phyloP scores from a whole-genome alignment of 176 grass and related monocot species.

The Saccharum officinarum region DNA sequence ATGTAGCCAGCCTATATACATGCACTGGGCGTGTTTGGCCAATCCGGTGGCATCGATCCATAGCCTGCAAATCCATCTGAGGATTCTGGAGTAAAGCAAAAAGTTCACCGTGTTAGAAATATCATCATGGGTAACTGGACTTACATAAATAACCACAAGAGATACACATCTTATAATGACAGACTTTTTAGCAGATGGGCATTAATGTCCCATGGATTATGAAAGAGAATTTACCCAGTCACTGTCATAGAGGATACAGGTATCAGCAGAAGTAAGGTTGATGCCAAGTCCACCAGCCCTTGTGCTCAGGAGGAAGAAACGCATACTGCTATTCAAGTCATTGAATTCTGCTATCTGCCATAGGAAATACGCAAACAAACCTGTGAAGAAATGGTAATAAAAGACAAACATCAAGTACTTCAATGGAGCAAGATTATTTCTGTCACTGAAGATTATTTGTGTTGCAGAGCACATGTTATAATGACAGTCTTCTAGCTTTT shows the following conservation, averaged over 20 bases:
- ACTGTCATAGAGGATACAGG: constrained; percentile 91
- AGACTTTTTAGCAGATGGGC: neutral
- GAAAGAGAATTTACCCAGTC: constrained; percentile 74
- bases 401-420: neutral
- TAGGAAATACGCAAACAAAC: neutral
- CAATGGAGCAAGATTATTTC: neutral
- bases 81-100: constrained; percentile 64
- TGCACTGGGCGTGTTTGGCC: constrained; percentile 91
- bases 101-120: neutral
- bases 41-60: constrained; percentile 98
- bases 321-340: constrained; percentile 67
- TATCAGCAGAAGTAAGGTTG: constrained; percentile 90
- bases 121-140: neutral
- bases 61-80: constrained; percentile 98
- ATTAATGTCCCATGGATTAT: neutral
- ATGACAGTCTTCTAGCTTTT: neutral
- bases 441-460: neutral
- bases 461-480: neutral
- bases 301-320: constrained; percentile 87
- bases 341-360: constrained; percentile 91
- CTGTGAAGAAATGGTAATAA: neutral
- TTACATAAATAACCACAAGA: neutral
- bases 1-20: constrained; percentile 86
- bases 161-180: neutral
- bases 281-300: constrained; percentile 94